A percentile compares a stretch with the other conserved stretches of the same genome.
Evolutionary conservation across 495 filamentous ascomycete genomes (phyloP).

Genomic region (Evansstolkia leycettana): DNA sequence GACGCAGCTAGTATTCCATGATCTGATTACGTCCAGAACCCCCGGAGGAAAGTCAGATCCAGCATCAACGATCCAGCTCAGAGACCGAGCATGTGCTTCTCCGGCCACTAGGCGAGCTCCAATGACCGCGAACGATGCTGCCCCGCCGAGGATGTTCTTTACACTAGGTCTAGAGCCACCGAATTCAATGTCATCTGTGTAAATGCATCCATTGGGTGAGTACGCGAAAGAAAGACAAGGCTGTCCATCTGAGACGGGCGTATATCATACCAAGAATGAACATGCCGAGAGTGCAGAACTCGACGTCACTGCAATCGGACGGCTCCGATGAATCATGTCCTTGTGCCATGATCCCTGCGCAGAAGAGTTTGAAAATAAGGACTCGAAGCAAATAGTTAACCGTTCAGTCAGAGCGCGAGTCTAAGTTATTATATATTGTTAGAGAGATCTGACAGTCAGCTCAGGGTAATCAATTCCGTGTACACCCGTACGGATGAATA

Average conservation of each 20-base stretch:
- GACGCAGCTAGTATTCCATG: conserved; percentile 61
- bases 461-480: too few relatives aligned
- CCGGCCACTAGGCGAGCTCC: conserved; percentile 78
- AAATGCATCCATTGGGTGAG: conserved; percentile 8
- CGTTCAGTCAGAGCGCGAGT: too few relatives aligned
- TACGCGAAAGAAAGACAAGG: conserved; percentile 4
- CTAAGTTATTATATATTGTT: too few relatives aligned
- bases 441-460: too few relatives aligned
- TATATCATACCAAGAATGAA: conserved; percentile 67
- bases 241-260: not conserved
- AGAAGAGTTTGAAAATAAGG: too few relatives aligned
- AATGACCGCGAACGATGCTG: conserved; percentile 72
- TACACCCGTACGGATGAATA: conserved; percentile 5
- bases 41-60: conserved; percentile 72
- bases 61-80: conserved; percentile 87
- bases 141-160: conserved; percentile 70
- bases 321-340: too few relatives aligned
- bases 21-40: conserved; percentile 46
- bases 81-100: conserved; percentile 28
- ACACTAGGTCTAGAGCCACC: conserved; percentile 40
- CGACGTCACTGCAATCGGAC: conserved; percentile 26
- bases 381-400: too few relatives aligned
- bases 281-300: conserved; percentile 88
- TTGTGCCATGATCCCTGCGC: too few relatives aligned
- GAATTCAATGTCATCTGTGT: conserved; percentile 82